A percentile compares a stretch with the other conserved stretches of the same genome.
Conservation (phyloP, 768 basidiomycete genomes). For the Kondoa subrosea region DNA sequence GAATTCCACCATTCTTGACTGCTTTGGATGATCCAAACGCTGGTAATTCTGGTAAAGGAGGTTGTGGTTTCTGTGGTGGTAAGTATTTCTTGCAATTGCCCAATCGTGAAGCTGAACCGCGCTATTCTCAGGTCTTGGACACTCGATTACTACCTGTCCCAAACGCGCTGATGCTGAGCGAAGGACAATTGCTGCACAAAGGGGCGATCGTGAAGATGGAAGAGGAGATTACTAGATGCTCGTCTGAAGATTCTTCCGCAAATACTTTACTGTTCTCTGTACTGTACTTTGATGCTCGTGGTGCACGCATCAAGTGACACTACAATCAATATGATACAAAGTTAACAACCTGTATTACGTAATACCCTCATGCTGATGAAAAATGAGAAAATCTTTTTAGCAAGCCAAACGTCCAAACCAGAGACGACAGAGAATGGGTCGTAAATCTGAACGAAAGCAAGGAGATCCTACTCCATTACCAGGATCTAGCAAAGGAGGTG, state of each 20-base stretch:
- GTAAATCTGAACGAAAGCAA: background rate
- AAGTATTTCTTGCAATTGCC: background rate
- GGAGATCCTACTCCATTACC: background rate
- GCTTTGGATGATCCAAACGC: slow-evolving; percentile 81
- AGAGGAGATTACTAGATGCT: slow-evolving; percentile 15
- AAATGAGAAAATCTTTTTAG: too few species aligned
- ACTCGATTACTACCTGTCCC: slow-evolving; percentile 84
- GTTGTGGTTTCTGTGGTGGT: slow-evolving; percentile 87
- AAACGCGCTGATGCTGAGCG: slow-evolving; percentile 88
- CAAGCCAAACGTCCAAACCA: too few species aligned
- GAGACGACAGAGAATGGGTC: too few species aligned
- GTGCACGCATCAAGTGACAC: too few species aligned
- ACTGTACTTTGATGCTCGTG: too few species aligned
- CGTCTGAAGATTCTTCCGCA: too few species aligned
- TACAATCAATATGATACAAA: too few species aligned
- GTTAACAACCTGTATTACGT: too few species aligned
- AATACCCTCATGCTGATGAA: too few species aligned
- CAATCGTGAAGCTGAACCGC: background rate
- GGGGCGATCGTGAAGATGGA: slow-evolving; percentile 35
- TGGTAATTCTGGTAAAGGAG: slow-evolving; percentile 51
- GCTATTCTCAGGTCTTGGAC: slow-evolving; percentile 47
- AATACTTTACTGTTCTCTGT: too few species aligned
- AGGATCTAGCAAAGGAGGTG: background rate
- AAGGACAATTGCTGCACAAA: slow-evolving; percentile 73
- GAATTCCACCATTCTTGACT: slow-evolving; percentile 80